These are phyloP conservation scores for Fusarium nematophilum DNA, from an alignment of 2,329 filamentous ascomycete genomes.

Conservation along the genomic window DNA sequence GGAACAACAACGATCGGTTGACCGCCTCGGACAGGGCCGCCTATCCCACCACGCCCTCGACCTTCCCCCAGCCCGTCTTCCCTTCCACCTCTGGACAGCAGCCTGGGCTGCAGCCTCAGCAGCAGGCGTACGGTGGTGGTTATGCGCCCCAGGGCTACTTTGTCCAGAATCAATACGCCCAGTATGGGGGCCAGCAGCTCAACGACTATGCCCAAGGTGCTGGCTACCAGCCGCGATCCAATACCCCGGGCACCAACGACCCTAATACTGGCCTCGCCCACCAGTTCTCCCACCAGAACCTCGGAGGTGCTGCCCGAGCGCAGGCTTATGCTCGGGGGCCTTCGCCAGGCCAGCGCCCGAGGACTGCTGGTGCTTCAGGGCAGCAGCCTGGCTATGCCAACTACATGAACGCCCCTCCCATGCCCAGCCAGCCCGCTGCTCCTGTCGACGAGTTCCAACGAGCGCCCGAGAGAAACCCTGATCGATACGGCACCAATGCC, in stretches of 20 bases:
- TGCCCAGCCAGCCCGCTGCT: slow-evolving; percentile 68
- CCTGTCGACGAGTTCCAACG: slow-evolving; percentile 79
- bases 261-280: slow-evolving; percentile 91
- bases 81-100: slow-evolving; percentile 47
- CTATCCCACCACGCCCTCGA: slow-evolving; percentile 92
- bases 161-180: slow-evolving; percentile 67
- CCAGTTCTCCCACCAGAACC: slow-evolving; percentile 96
- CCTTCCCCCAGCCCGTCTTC: slow-evolving; percentile 91
- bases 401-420: slow-evolving; percentile 74
- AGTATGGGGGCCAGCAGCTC: slow-evolving; percentile 49
- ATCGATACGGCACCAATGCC: slow-evolving; percentile 74
- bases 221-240: slow-evolving; percentile 63
- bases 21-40: slow-evolving; percentile 72
- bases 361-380: slow-evolving; percentile 79
- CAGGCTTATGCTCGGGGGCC: slow-evolving; percentile 76
- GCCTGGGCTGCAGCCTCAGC: slow-evolving; percentile 50
- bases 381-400: slow-evolving; percentile 72
- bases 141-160: slow-evolving; percentile 67
- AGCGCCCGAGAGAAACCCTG: slow-evolving; percentile 87
- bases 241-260: slow-evolving; percentile 76
- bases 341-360: slow-evolving; percentile 80
- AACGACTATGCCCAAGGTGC: slow-evolving; percentile 64
- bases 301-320: slow-evolving; percentile 77
- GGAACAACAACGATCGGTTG: slow-evolving; percentile 73
- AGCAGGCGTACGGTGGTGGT: slow-evolving; percentile 61